Evolutionary conservation across 2,329 filamentous ascomycete species (phyloP).

Genomic region (Phyllosticta paracitricarpa): DNA sequence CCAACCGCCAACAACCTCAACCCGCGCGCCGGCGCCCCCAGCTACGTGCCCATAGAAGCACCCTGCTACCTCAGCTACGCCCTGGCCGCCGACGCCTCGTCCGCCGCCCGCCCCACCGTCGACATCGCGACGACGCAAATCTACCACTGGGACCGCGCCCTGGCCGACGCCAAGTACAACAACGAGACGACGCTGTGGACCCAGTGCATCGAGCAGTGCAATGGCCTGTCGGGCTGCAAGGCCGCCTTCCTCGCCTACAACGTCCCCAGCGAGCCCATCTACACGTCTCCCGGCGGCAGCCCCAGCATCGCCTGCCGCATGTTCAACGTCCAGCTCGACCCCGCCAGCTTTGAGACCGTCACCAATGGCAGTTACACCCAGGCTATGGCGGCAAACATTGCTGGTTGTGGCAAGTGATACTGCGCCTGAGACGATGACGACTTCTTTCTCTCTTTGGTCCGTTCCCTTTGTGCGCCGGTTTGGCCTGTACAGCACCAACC

Average conservation of each 20-base stretch:
- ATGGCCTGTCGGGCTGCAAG: constrained; percentile 1
- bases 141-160: constrained; percentile 6
- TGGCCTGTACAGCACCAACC: too few species aligned
- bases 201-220: constrained; percentile 8
- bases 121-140: not conserved
- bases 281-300: not conserved
- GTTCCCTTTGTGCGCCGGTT: too few species aligned
- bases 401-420: not conserved
- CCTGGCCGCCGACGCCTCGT: not conserved
- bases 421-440: too few species aligned
- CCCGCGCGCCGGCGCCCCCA: constrained; percentile 8
- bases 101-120: constrained; percentile 19
- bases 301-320: constrained; percentile 6
- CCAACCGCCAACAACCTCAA: not conserved
- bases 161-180: constrained; percentile 1
- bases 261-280: constrained; percentile 1
- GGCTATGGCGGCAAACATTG: constrained; percentile 1
- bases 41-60: not conserved
- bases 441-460: too few species aligned
- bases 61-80: constrained; percentile 4
- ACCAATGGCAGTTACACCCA: not conserved
- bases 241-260: constrained; percentile 7
- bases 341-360: not conserved
- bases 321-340: not conserved
- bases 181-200: constrained; percentile 4